A percentile compares a stretch with the other conserved stretches of the same genome.
phyloP scores from a whole-genome alignment of 805 yeast genomes.

The Wickerhamomyces subpelliculosus region DNA sequence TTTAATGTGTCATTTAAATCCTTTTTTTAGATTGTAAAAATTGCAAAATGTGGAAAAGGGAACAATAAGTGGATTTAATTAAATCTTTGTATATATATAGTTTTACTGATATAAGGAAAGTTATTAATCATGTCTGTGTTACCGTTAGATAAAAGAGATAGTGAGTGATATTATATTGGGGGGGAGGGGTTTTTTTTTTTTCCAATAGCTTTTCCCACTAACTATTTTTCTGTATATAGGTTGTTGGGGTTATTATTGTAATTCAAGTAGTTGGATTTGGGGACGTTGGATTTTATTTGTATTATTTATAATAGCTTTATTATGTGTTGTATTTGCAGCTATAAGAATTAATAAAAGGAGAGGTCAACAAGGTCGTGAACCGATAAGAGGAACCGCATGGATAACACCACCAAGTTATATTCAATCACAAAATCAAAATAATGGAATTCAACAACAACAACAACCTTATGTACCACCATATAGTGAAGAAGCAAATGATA shows the following conservation, averaged over 20 bases:
- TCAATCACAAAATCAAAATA: slow-evolving; percentile 18
- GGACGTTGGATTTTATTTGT: slow-evolving; percentile 42
- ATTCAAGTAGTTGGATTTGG: slow-evolving; percentile 15
- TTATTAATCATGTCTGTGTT: background rate
- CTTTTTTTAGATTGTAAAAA: no score
- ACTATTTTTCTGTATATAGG: background rate
- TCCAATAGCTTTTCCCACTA: no score
- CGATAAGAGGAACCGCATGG: slow-evolving; percentile 76
- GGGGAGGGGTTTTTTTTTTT: background rate
- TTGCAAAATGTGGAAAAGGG: no score
- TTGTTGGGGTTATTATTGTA: slow-evolving; percentile 17
- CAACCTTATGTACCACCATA: slow-evolving; percentile 63
- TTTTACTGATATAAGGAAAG: no score
- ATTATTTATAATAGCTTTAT: slow-evolving; percentile 42
- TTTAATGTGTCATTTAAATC: no score
- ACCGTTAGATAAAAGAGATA: background rate
- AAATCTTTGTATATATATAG: no score
- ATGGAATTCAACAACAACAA: slow-evolving; percentile 11
- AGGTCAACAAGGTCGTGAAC: slow-evolving; percentile 35
- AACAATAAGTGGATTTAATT: no score
- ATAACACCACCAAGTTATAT: slow-evolving; percentile 76
- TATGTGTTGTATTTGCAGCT: slow-evolving; percentile 42
- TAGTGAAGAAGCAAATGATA: slow-evolving; percentile 56
- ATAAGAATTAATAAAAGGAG: slow-evolving; percentile 51
- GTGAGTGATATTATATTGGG: no score